Evolutionary conservation across 2,329 filamentous ascomycete genomes (phyloP).

Genomic region (Herpotrichia juniperi): DNA sequence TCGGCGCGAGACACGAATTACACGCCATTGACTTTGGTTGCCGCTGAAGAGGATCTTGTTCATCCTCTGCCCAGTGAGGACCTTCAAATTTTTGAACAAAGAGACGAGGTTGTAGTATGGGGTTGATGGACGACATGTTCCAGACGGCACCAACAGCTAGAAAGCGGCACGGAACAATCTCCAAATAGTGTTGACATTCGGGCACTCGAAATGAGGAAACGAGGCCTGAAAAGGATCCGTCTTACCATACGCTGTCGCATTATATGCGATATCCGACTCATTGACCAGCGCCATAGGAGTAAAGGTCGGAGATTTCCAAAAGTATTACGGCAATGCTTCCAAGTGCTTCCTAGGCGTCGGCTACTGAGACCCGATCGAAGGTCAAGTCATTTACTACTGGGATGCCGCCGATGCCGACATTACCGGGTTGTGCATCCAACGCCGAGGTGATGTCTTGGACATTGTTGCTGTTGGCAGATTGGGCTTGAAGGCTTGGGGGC

Average conservation of each 20-base stretch:
- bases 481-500: conserved; percentile 9
- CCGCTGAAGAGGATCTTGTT: conserved; percentile 44
- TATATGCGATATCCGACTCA: conserved; percentile 5
- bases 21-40: not conserved
- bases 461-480: conserved; percentile 8
- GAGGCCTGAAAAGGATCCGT: not conserved
- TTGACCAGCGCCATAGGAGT: conserved; percentile 8
- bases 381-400: conserved; percentile 40
- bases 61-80: conserved; percentile 56
- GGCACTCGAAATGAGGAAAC: not conserved
- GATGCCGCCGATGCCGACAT: conserved; percentile 33
- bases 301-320: conserved; percentile 22
- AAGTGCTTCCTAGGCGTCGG: conserved; percentile 60
- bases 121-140: conserved; percentile 32
- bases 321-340: conserved; percentile 52
- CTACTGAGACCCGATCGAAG: conserved; percentile 33
- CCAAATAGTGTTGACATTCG: not conserved
- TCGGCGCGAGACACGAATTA: not conserved
- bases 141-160: conserved; percentile 36
- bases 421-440: conserved; percentile 16
- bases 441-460: conserved; percentile 11
- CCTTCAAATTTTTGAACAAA: conserved; percentile 51
- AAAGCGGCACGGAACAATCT: conserved; percentile 8
- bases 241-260: conserved; percentile 40
- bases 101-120: conserved; percentile 43